phyloP scores from a whole-genome alignment of 768 basidiomycete species.

The Phaffia tasmanica region DNA sequence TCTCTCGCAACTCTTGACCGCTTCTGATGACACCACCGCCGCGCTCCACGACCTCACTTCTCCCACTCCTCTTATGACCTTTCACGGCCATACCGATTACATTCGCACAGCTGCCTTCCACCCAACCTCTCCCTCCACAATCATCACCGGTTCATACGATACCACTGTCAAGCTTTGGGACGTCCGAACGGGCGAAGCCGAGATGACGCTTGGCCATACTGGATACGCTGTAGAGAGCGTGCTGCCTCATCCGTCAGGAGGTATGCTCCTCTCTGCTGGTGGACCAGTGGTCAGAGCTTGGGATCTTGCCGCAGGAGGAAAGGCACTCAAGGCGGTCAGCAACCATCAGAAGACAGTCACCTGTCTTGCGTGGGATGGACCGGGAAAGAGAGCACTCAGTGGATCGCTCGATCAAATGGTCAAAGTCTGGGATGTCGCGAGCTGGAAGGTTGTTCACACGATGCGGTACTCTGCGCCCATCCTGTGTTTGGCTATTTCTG shows the following conservation, averaged over 20 bases:
- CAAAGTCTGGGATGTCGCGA: constrained; percentile 89
- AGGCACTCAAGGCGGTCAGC: constrained; percentile 78
- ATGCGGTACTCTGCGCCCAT: constrained; percentile 96
- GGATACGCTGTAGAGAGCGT: constrained; percentile 77
- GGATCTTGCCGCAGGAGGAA: constrained; percentile 85
- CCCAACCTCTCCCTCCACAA: constrained; percentile 63
- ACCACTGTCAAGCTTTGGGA: constrained; percentile 81
- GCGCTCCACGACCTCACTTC: constrained; percentile 73
- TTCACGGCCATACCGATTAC: constrained; percentile 83
- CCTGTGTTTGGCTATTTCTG: constrained; percentile 80
- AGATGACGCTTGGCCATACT: constrained; percentile 42
- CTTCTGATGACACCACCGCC: constrained; percentile 90
- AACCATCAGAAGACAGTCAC: constrained; percentile 99
- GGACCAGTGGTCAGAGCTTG: constrained; percentile 89
- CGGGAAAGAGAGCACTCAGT: constrained; percentile 59
- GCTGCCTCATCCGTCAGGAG: constrained; percentile 70
- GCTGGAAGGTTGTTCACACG: constrained; percentile 89
- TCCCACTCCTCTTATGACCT: constrained; percentile 56
- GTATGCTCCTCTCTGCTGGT: constrained; percentile 65
- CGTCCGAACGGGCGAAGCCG: constrained; percentile 65
- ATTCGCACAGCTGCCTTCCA: constrained; percentile 86
- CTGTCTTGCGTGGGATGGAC: constrained; percentile 60
- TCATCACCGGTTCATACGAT: constrained; percentile 93
- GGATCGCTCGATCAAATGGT: constrained; percentile 95
- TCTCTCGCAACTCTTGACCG: constrained; percentile 77